Evolutionary conservation across 129 eudicot genomes (phyloP).

Genomic region (Solidago caesia): DNA sequence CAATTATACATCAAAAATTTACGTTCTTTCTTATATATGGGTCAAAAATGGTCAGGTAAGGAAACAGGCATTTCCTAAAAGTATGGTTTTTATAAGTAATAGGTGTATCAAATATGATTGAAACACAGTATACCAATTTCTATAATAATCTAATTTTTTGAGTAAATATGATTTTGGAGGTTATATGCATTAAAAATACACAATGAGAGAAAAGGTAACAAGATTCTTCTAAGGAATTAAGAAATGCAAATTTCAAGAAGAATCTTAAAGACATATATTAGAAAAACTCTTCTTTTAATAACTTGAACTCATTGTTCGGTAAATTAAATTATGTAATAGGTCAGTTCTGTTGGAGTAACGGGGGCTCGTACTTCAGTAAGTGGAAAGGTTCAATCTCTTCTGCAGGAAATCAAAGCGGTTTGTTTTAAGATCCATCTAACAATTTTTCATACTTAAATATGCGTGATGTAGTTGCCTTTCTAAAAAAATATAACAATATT

Average conservation of each 20-base stretch:
- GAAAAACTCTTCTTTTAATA: not conserved
- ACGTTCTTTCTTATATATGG: no score
- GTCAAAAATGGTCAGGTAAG: no score
- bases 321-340: slow-evolving; percentile 38
- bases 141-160: not conserved
- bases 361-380: slow-evolving; percentile 86
- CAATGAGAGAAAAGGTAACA: no score
- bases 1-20: no score
- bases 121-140: no score
- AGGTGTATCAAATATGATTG: not conserved
- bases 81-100: no score
- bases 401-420: slow-evolving; percentile 83
- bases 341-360: slow-evolving; percentile 81
- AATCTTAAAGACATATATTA: no score
- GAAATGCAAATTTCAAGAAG: no score
- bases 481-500: not conserved
- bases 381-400: slow-evolving; percentile 61
- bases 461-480: no score
- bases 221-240: no score
- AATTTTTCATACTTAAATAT: not conserved
- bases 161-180: not conserved
- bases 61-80: no score
- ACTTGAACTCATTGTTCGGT: not conserved
- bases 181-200: not conserved
- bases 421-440: slow-evolving; percentile 9